Base-by-base conservation (phyloP, 225 moss, liverwort and hornwort genomes). In the Pleurozium schreberi region DNA sequence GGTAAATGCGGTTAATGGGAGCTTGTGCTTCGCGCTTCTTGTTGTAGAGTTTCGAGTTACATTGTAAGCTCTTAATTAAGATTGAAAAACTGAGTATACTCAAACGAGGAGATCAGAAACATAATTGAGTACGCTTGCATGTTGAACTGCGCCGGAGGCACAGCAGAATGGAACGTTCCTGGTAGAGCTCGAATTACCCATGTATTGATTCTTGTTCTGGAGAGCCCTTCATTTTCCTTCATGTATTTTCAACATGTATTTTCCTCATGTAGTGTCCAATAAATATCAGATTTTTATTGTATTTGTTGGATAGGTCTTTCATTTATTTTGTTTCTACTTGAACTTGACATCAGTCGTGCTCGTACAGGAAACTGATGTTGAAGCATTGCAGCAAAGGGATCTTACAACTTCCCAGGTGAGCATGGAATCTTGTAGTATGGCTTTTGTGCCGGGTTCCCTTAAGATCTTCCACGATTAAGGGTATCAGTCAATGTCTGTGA, bases 371-470 rank as follows among this genome's bases (percentile, higher is more conserved):
- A 91, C 91, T 60, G 97, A 96, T 89, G 92, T 95, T 84, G 99
- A 99, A 89, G 93, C 70, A 70, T 91, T 99, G 92, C 99, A 96
- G 62, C 94, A 96, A 90, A 94, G 99, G 80, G 97, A 99, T 91
- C 94, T 97, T 64, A 89, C 97, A 74, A 96, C 94, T 89, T 90
- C 93, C 26, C 90, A 93, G 90, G 98, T 97, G 90, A 90, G 59
- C 53, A 64, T 85, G 66, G 49, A 63, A 91, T 79, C 38, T 82
- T 43, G 59, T 83, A 22, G 53, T 71, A 30, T 47, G 52, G 58
- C 49, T 75, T 43, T 26, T 50, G 60, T 79, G 62, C 62, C 58
- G 42, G 34, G 67, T 68, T 84, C 61, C 61, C 74, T 68, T 52
- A 70, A 9, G 45, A 11, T 58, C 55, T 69, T 82, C 76, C 82